Evolutionary conservation across 2,329 filamentous ascomycete genomes (phyloP), one percentile per base, ranked within the genome.

Genomic region (Ophiocordyceps camponoti-floridani): DNA sequence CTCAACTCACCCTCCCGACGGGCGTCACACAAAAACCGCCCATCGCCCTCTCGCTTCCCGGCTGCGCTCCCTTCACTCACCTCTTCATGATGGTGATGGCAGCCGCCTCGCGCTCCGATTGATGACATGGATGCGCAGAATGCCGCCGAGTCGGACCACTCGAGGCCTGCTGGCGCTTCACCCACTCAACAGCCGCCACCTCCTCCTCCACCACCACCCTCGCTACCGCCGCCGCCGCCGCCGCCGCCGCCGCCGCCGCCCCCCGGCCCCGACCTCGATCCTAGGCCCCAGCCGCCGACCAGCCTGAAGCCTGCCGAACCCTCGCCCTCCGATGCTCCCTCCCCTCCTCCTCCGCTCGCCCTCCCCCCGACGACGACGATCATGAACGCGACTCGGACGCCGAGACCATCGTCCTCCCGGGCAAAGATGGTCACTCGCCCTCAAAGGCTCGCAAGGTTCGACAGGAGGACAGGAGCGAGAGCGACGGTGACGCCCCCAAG

Each of bases 121-220:
- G 73, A 74, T 77, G 73, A 69, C 67, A 77, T 77, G 73, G 73
- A 77, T 75, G 73, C 72, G 73, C 73, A 76, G 67, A 76, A 77
- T 77, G 73, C 71, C 70, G 67, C 68, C 66, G 72, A 73, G 68
- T 68, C 70, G 67, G 69, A 71, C 63, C 70, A 68, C 63, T 69
- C 69, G 67, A 75, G 72, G 72, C 70, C 67, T 60, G 60, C 66
- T 62, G 59, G 62, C 61, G 68, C 70, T 69, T 33, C 43, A 26
- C 69, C 69, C 56, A 63, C 68, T 55, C 64, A 65, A 60, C 63
- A 12, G n/a, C 33, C 33, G n/a, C 33, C 33, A 35, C 33, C 33
- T n/a, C 19, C 14, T 2, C 40, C 45, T 27, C 31, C 33, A 14
- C 33, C 12, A 14, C 33, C 14, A 14, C 33, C 33, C 13, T 14